Evolutionary conservation across 2,329 filamentous ascomycete genomes (phyloP).

Genomic region (Aspergillus proliferans): DNA sequence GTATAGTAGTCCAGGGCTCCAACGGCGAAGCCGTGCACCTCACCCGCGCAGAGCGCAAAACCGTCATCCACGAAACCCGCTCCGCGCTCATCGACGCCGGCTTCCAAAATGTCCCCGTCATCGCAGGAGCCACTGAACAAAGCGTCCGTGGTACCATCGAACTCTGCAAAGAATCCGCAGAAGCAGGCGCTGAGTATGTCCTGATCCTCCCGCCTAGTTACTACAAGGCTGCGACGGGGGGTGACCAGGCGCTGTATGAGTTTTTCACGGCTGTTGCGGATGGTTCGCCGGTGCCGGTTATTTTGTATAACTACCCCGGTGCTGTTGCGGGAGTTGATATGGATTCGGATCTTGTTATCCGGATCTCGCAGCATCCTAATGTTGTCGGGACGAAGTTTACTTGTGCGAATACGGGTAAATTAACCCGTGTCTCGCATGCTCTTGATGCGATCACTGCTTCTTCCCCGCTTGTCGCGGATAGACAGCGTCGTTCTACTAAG

Average conservation of each 20-base stretch:
- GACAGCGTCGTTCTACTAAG: constrained; percentile 21
- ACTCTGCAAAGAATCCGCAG: constrained; percentile 59
- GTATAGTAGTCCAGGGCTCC: constrained; percentile 80
- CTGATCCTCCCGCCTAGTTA: constrained; percentile 77
- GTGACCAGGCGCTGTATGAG: constrained; percentile 65
- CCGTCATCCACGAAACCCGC: constrained; percentile 69
- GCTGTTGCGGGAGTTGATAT: constrained; percentile 82
- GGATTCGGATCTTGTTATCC: constrained; percentile 80
- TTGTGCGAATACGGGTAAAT: constrained; percentile 82
- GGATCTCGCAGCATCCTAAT: constrained; percentile 71
- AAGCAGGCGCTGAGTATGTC: constrained; percentile 71
- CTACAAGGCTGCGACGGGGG: constrained; percentile 66
- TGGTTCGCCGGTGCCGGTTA: constrained; percentile 65
- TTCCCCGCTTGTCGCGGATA: constrained; percentile 26
- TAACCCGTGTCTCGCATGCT: constrained; percentile 71
- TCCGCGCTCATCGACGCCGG: constrained; percentile 77
- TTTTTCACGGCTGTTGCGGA: constrained; percentile 74
- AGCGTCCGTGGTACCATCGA: constrained; percentile 75
- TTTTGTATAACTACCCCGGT: constrained; percentile 88
- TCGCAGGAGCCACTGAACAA: constrained; percentile 75
- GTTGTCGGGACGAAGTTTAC: constrained; percentile 89
- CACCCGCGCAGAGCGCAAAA: constrained; percentile 67
- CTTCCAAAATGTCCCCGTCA: constrained; percentile 68
- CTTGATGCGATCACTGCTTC: constrained; percentile 63
- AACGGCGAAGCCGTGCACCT: constrained; percentile 87